Base-by-base conservation (phyloP, 768 basidiomycete genomes). In the Psilocybe sp. region DNA sequence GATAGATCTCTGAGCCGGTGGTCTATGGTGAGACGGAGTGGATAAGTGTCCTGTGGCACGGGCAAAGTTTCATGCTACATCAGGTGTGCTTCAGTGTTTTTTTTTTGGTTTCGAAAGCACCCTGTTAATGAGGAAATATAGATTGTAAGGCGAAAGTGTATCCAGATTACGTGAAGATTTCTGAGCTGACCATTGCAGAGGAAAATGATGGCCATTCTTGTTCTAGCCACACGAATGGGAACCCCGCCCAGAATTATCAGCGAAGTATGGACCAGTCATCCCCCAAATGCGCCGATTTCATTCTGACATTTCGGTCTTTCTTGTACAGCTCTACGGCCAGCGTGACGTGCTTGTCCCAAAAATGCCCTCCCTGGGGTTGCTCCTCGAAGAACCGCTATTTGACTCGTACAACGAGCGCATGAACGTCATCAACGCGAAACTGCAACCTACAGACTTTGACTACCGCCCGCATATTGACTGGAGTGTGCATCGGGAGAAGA, bases 21-120 rank as follows among this genome's bases (percentile, higher is more conserved):
- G 88, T 96, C 2, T 87, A 92, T 53, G 92, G 90, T 16, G 85
- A 85, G 35, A 95, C 89, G 1, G 96, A 99, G 62, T 98, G 96
- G 95, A 82, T 98, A 39, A 89, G 88, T 40, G 85, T 98, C 15
- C 74, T 89, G 52, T 88, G 97, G 64, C 93, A 98, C 63, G 97
- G 96, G 0, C 97, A 99, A 67, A 94, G 92, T 59, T 99, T 99
- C 67, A 98, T 99, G 97, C 70, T 99, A 47, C 96, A 99, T 67
- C 97, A 99, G 76, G 94, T 94, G 60, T 46, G 77, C 70, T n/a
- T 31, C 61, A 56, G 9, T 40, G 45, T 34, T 50, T 14, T 18
- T 6, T 37, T 1, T 34, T 33, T 13, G 12, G 44, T 31, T 50
- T 13, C n/a, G 7, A 28, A 16, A 6, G 28, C 36, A 41, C 8